Conservation (phyloP, 2,329 filamentous ascomycete genomes). For the Dothideomycetes sp. region DNA sequence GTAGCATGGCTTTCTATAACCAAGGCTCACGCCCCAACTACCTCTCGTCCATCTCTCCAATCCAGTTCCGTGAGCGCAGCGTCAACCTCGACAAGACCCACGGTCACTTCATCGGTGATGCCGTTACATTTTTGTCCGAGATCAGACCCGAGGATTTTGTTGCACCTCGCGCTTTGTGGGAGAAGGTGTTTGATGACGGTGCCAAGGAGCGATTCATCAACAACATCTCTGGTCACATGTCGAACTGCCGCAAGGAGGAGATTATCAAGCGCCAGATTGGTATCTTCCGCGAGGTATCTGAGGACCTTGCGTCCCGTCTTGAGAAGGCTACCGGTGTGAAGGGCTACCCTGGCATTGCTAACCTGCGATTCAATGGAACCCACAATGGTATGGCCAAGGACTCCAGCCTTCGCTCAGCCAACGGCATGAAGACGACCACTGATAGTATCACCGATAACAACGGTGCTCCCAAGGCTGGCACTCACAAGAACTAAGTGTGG, state of each 20-base stretch:
- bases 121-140: conserved; percentile 40
- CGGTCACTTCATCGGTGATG: conserved; percentile 37
- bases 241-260: conserved; percentile 45
- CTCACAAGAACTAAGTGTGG: conserved; percentile 26
- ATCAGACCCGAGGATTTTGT: conserved; percentile 44
- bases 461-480: conserved; percentile 36
- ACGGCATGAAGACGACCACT: conserved; percentile 31
- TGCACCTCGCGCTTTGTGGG: conserved; percentile 47
- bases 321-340: conserved; percentile 54
- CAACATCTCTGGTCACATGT: conserved; percentile 53
- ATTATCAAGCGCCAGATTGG: conserved; percentile 53
- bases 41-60: conserved; percentile 41
- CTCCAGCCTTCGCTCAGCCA: conserved; percentile 35
- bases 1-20: conserved; percentile 58
- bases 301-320: conserved; percentile 45
- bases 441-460: conserved; percentile 28
- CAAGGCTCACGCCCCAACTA: conserved; percentile 49
- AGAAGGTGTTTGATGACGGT: conserved; percentile 49
- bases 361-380: conserved; percentile 47
- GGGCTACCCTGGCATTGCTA: conserved; percentile 47
- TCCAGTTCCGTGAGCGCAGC: conserved; percentile 34
- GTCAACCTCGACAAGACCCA: conserved; percentile 40
- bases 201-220: conserved; percentile 48
- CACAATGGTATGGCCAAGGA: conserved; percentile 50
- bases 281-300: conserved; percentile 53